Evolutionary conservation across 1,139 yeast species (phyloP), one percentile per base, ranked within the genome.

Genomic region (Pichia sp.): DNA sequence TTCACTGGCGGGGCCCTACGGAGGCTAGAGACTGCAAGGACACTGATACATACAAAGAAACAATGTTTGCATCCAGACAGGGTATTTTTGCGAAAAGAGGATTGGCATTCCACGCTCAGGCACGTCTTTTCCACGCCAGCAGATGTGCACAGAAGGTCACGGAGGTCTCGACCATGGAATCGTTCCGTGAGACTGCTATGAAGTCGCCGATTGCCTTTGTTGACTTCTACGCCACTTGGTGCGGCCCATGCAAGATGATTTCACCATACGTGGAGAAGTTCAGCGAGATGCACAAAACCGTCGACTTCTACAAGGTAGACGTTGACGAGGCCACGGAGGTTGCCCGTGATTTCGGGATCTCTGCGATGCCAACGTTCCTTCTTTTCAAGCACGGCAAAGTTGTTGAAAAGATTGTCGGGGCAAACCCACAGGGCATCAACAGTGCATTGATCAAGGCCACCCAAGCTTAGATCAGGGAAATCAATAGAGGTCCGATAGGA

Each of bases 201-300:
- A 70, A 76, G 68, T 73, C 75, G 60, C 80, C 85, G 58, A 73
- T 85, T 70, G 83, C 87, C 48, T 81, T 88, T 42, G 86, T 89
- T 59, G 96, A 90, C 71, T 90, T 88, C 71, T 85, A 80, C 67
- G 97, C 96, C 53, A 81, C 86, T 52, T 90, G 97, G 97, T 90
- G 97, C 74, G 96, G 93, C 54, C 97, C 97, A 46, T 90, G 97
- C 75, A 87, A 86, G 71, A 87, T 87, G 67, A 84, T 90, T 71
- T 81, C 92, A 38, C 97, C 97, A 57, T 71, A 83, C 62, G 73
- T 89, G 64, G 89, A 86, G 61, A 83, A 86, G 70, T 79, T 87
- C 61, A 71, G 76, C 41, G 69, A 73, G n/a, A 67, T 69, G 48
- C 71, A 71, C 61, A 71, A 73, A 59, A 63, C 80, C 75, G 53